phyloP scores from a whole-genome alignment of 768 basidiomycete genomes.

The Clathrus columnatus region DNA sequence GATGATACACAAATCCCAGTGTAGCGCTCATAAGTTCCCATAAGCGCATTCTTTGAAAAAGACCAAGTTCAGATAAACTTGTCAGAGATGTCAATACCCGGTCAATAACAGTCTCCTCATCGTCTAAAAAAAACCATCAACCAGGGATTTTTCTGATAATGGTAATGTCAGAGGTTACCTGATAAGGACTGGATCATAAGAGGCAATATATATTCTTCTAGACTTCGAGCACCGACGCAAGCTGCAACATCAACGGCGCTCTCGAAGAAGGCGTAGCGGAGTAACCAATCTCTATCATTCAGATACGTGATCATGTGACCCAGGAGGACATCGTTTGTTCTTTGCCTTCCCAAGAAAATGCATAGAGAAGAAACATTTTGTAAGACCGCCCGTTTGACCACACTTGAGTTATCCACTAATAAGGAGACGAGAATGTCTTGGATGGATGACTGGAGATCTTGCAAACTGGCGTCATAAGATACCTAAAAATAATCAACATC shows the following conservation, averaged over 20 bases:
- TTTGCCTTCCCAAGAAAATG: constrained; percentile 86
- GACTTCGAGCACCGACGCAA: constrained; percentile 80
- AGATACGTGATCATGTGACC: constrained; percentile 69
- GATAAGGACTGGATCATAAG: constrained; percentile 93
- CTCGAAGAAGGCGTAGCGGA: constrained; percentile 90
- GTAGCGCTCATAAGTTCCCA: constrained; percentile 93
- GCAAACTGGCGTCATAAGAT: constrained; percentile 80
- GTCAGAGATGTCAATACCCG: constrained; percentile 83
- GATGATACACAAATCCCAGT: constrained; percentile 87
- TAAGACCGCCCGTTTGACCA: constrained; percentile 86
- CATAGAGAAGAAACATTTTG: constrained; percentile 84
- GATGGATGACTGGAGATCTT: constrained; percentile 76
- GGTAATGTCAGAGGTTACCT: constrained; percentile 35
- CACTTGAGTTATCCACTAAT: constrained; percentile 79
- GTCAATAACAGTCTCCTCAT: constrained; percentile 90
- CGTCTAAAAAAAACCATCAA: constrained; percentile 42
- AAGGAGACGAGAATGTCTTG: constrained; percentile 83
- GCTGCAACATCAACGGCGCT: constrained; percentile 93
- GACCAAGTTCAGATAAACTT: constrained; percentile 78
- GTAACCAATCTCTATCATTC: constrained; percentile 82
- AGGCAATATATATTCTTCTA: constrained; percentile 96
- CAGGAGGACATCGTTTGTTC: constrained; percentile 89
- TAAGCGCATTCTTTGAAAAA: constrained; percentile 91
- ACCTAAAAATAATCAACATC: constrained; percentile 41
- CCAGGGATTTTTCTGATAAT: neutral